phyloP scores from a whole-genome alignment of 2,329 filamentous ascomycete species.

The Neurospora sp. region DNA sequence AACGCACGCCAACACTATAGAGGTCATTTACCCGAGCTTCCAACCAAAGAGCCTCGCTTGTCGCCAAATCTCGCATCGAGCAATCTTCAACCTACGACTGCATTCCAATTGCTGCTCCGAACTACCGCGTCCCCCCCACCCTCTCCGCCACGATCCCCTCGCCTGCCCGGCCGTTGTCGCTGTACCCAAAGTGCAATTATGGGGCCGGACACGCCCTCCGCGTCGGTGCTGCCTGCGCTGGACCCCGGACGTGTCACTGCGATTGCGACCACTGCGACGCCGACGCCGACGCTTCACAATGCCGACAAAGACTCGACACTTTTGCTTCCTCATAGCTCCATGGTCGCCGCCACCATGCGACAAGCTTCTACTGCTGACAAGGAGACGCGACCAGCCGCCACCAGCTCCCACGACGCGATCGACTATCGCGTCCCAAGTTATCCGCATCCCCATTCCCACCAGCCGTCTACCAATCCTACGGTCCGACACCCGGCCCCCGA shows the following conservation, averaged over 20 bases:
- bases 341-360: not conserved
- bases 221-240: constrained; percentile 12
- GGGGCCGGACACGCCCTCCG: constrained; percentile 14
- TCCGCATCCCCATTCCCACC: not conserved
- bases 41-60: constrained; percentile 8
- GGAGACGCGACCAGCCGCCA: constrained; percentile 8
- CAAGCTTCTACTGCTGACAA: not conserved
- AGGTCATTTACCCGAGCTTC: constrained; percentile 6
- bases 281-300: constrained; percentile 11
- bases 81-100: constrained; percentile 2
- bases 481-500: not conserved
- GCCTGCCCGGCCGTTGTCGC: constrained; percentile 4
- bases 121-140: not conserved
- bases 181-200: constrained; percentile 9
- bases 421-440: not conserved
- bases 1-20: constrained; percentile 4
- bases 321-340: not conserved
- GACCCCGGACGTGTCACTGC: constrained; percentile 12
- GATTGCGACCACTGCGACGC: constrained; percentile 8
- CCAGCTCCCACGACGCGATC: constrained; percentile 1
- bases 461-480: not conserved
- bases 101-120: constrained; percentile 4
- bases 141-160: not conserved
- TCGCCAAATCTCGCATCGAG: constrained; percentile 12
- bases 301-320: constrained; percentile 14